Percentiles rank a stretch among this genome's conserved stretches.
These are phyloP conservation scores for Chytridiales sp. DNA, from an alignment of 371 early-diverging fungal species.

Conservation along the genomic window DNA sequence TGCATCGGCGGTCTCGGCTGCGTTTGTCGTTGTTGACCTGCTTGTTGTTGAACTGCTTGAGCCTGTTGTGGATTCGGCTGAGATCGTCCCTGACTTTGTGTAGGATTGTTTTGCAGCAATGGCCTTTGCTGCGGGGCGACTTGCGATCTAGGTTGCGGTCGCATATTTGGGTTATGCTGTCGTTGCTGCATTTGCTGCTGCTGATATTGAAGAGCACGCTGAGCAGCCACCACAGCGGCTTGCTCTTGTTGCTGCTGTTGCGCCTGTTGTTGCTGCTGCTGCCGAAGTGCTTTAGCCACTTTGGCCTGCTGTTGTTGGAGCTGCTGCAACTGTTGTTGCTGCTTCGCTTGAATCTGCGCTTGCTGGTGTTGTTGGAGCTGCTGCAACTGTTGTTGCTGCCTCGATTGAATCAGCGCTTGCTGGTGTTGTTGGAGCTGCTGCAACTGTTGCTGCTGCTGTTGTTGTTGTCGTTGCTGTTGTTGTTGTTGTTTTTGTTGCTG, in stretches of 20 bases:
- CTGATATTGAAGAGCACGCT: not conserved
- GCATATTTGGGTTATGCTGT: not conserved
- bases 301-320: conserved; percentile 5
- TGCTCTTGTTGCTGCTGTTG: not conserved
- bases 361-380: conserved; percentile 13
- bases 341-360: conserved; percentile 3
- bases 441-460: conserved; percentile 13
- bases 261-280: conserved; percentile 7
- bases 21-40: too few species aligned
- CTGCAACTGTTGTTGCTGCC: conserved; percentile 7
- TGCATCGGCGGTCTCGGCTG: too few species aligned
- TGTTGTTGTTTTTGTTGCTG: conserved; percentile 2
- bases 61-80: not conserved
- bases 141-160: conserved; percentile 13
- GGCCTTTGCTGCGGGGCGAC: conserved; percentile 15
- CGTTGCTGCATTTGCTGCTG: not conserved
- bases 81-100: not conserved
- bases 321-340: conserved; percentile 5
- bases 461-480: conserved; percentile 9
- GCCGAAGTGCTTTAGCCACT: not conserved
- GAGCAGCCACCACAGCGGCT: not conserved
- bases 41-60: too few species aligned
- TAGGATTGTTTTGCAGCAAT: conserved; percentile 1
- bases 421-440: conserved; percentile 7
- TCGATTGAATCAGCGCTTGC: not conserved